phyloP scores from a whole-genome alignment of 2,329 filamentous ascomycete species.

The Sporothrix sp. region DNA sequence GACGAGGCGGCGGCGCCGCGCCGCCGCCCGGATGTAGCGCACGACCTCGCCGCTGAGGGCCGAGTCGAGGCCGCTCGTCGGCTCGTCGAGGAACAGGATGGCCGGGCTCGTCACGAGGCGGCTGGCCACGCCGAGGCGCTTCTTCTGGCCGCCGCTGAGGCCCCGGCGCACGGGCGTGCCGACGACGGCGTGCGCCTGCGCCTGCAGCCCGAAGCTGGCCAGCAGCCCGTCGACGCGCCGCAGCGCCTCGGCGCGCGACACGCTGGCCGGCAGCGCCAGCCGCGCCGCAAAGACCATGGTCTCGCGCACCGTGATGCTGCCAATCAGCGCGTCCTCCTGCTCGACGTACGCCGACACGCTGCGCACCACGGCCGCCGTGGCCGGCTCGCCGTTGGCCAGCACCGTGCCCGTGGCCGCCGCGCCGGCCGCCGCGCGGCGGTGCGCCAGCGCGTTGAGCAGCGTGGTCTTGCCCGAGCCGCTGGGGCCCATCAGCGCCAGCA shows the following conservation, averaged over 20 bases:
- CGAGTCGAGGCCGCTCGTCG: slow-evolving; percentile 75
- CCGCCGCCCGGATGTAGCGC: slow-evolving; percentile 58
- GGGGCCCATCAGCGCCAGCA: slow-evolving; percentile 76
- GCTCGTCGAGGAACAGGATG: slow-evolving; percentile 75
- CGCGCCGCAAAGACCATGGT: slow-evolving; percentile 70
- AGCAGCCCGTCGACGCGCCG: slow-evolving; percentile 57
- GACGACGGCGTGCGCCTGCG: slow-evolving; percentile 60
- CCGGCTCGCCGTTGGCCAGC: slow-evolving; percentile 51
- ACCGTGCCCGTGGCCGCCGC: slow-evolving; percentile 38
- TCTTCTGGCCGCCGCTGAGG: slow-evolving; percentile 77
- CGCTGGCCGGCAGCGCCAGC: slow-evolving; percentile 42
- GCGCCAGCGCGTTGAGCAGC: slow-evolving; percentile 66
- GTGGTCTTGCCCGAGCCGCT: slow-evolving; percentile 70
- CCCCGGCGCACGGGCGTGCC: slow-evolving; percentile 78
- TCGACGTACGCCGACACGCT: slow-evolving; percentile 70
- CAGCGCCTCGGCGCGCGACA: slow-evolving; percentile 45
- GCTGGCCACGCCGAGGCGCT: slow-evolving; percentile 67
- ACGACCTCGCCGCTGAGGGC: slow-evolving; percentile 68
- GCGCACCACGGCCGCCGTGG: slow-evolving; percentile 48
- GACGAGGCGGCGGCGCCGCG: slow-evolving; percentile 65
- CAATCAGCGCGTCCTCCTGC: slow-evolving; percentile 78
- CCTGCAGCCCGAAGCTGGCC: slow-evolving; percentile 60
- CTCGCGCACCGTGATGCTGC: slow-evolving; percentile 69
- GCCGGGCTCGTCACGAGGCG: slow-evolving; percentile 73
- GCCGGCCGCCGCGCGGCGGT: slow-evolving; percentile 41